Evolutionary conservation across 371 early-diverging fungal genomes (phyloP).

Genomic region (Dinochytrium kinnereticum): DNA sequence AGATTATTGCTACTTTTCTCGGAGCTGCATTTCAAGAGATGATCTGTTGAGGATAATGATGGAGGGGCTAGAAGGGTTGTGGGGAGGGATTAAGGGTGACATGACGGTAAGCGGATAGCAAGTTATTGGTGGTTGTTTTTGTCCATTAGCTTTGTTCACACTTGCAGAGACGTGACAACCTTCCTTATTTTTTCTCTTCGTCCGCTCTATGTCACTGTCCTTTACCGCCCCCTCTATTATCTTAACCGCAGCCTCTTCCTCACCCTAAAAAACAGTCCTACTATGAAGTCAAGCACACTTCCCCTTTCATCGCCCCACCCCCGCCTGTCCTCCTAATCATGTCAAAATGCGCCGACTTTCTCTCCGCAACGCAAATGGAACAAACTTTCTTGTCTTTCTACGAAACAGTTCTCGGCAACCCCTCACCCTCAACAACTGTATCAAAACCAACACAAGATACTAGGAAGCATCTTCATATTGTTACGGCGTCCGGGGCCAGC

Average conservation of each 20-base stretch:
- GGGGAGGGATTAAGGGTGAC: slow-evolving; percentile 10
- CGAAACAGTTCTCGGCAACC: slow-evolving; percentile 9
- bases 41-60: slow-evolving; percentile 20
- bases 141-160: too few relatives aligned
- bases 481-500: slow-evolving; percentile 32
- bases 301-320: background rate
- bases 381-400: slow-evolving; percentile 12
- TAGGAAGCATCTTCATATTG: slow-evolving; percentile 18
- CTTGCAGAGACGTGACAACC: too few relatives aligned
- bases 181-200: too few relatives aligned
- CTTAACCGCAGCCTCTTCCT: too few relatives aligned
- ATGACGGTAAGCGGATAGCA: slow-evolving; percentile 23
- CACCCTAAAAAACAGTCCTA: too few relatives aligned
- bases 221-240: too few relatives aligned
- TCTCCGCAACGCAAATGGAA: slow-evolving; percentile 14
- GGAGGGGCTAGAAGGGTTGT: slow-evolving; percentile 28
- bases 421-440: too few relatives aligned
- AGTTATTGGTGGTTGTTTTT: too few relatives aligned
- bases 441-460: background rate
- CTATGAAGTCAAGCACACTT: background rate
- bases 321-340: slow-evolving; percentile 22
- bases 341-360: slow-evolving; percentile 10
- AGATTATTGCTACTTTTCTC: slow-evolving; percentile 9
- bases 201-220: too few relatives aligned
- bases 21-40: background rate